Conservation (phyloP, 192 early-diverging fungal genomes). For the Ambispora gerdemannii region DNA sequence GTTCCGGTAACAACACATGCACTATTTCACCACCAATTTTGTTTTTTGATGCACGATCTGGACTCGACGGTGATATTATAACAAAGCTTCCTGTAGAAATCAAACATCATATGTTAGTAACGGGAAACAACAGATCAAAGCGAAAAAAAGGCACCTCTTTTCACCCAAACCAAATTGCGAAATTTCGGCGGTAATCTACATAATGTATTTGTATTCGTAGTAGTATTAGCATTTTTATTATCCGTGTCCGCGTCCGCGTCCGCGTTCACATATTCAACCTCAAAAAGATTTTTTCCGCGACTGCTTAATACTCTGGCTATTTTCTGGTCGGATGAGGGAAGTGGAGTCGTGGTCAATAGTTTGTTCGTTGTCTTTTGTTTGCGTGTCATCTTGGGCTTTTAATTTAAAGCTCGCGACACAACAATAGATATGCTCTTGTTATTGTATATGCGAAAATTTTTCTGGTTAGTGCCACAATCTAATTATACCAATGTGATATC, state of each 20-base stretch:
- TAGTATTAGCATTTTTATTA: too few relatives aligned
- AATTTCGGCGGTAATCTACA: slow-evolving; percentile 73
- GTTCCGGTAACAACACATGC: slow-evolving; percentile 67
- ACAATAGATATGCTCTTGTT: too few relatives aligned
- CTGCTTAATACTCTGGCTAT: slow-evolving; percentile 62
- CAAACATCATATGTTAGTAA: too few relatives aligned
- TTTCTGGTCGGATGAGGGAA: slow-evolving; percentile 39
- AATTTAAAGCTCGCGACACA: too few relatives aligned
- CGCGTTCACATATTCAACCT: slow-evolving; percentile 56
- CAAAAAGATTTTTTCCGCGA: slow-evolving; percentile 72
- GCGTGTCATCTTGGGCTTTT: slow-evolving; percentile 34
- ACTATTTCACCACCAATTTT: slow-evolving; percentile 79
- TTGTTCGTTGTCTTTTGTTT: slow-evolving; percentile 39
- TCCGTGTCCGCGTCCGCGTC: too few relatives aligned
- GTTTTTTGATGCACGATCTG: slow-evolving; percentile 48
- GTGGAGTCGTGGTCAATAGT: slow-evolving; percentile 33
- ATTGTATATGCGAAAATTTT: too few relatives aligned
- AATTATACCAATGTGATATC: too few relatives aligned
- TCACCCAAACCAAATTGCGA: slow-evolving; percentile 81
- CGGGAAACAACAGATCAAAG: not conserved
- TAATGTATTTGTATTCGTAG: too few relatives aligned
- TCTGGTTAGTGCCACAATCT: too few relatives aligned
- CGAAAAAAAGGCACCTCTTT: slow-evolving; percentile 50
- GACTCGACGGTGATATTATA: slow-evolving; percentile 59
- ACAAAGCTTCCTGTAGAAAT: slow-evolving; percentile 57